Evolutionary conservation across 148 eudicot species (phyloP).

Genomic region (Hydrangea macrophylla): DNA sequence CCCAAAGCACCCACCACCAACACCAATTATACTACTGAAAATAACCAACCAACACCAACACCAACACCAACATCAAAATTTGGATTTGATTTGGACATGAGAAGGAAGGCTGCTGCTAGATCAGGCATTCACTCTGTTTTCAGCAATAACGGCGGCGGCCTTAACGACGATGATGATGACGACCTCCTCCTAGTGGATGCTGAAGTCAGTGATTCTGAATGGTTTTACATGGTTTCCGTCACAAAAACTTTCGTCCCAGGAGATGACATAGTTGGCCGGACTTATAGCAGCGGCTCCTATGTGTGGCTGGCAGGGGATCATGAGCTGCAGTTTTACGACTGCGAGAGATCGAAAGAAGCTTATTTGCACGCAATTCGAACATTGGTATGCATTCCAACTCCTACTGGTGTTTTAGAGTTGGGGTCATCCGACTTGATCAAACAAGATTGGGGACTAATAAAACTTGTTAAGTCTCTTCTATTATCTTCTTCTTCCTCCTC

Average conservation of each 20-base stretch:
- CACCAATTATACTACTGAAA: too few relatives aligned
- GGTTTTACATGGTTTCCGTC: conserved; percentile 25
- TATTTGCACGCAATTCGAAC: conserved; percentile 22
- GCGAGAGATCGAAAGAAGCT: conserved; percentile 33
- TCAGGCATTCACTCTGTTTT: neutral
- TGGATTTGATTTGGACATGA: conserved; percentile 6
- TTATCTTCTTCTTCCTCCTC: neutral
- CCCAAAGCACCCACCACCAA: too few relatives aligned
- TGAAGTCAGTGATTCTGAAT: conserved; percentile 9
- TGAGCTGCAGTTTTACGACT: conserved; percentile 7
- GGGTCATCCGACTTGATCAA: conserved; percentile 23
- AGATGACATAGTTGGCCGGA: conserved; percentile 19
- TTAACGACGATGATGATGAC: too few relatives aligned
- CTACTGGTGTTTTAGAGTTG: conserved; percentile 27
- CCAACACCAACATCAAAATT: too few relatives aligned
- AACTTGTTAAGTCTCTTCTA: conserved; percentile 17
- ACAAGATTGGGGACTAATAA: conserved; percentile 22
- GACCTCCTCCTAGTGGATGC: too few relatives aligned
- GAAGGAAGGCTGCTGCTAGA: neutral
- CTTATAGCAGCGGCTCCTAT: neutral
- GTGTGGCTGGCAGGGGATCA: conserved; percentile 26
- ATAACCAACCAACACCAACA: neutral
- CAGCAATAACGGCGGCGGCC: neutral
- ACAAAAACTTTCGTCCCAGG: conserved; percentile 4
- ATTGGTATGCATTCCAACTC: conserved; percentile 29